Evolutionary conservation across 257 asterid species (phyloP), one percentile per base, ranked within the genome.

Genomic region (Solanum tarapatanum): DNA sequence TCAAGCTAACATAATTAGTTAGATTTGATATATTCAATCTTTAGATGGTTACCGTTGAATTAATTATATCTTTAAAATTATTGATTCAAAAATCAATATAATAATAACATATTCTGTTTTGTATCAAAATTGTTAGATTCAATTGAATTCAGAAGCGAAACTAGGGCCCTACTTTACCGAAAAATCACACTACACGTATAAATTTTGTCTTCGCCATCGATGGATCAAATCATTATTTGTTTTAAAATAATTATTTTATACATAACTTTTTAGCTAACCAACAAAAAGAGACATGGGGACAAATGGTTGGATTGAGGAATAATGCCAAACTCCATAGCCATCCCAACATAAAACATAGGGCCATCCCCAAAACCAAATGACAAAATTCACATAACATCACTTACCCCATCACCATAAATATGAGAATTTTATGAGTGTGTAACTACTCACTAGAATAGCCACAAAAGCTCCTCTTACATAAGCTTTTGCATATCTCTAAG

Each of bases 341-440:
- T 79, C 26, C 17, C 58, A 79, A 16, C 35, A 43, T 13, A 43
- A 43, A 79, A 79, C 17, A 28, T 82, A 37, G 85, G 85, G 69
- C 69, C 69, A 48, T 48, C 9, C 21, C 37, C 75, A 82, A 7
- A 48, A 64, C 68, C n/a, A n/a, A 43, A 17, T 26, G 84, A 79
- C 66, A 79, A 79, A 11, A 79, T 79, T 13, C 66, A 79, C 2
- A 41, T 7, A 32, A 79, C 37, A 79, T 24, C 84, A 79, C 84
- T 43, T 28, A 28, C 85, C 84, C 85, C 69, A 80, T 80, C 41
- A 28, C 30, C 69, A 80, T 80, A 17, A 80, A 45, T 80, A 80
- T 80, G 69, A 19, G 39, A 80, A 48, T 80, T 45, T 80, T 48
- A 45, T 6, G 35, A 5, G 37, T 8, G 41, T 36, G 69, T 9